Percentiles rank a stretch among this genome's conserved stretches.
Evolutionary conservation across 2,329 filamentous ascomycete species (phyloP).

Genomic region (Microdochium bolleyi): DNA sequence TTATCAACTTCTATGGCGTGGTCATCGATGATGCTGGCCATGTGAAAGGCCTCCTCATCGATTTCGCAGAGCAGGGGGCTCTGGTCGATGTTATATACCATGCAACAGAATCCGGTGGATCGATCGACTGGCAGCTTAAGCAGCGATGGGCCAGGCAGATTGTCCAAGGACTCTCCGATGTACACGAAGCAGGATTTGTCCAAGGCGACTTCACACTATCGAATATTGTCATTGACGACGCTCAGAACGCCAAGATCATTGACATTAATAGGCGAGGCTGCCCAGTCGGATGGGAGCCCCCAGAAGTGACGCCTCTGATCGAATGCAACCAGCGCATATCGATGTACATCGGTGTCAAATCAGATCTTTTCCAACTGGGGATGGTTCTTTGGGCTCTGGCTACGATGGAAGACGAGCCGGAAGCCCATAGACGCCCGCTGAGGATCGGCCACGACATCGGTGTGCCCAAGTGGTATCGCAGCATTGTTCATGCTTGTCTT

Average conservation of each 20-base stretch:
- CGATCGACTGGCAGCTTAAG: slow-evolving; percentile 60
- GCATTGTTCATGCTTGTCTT: slow-evolving; percentile 70
- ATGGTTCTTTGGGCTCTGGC: slow-evolving; percentile 96
- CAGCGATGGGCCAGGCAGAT: slow-evolving; percentile 90
- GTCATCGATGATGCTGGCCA: slow-evolving; percentile 66
- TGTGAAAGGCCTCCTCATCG: slow-evolving; percentile 85
- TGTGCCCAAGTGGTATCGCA: slow-evolving; percentile 72
- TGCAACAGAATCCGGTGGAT: slow-evolving; percentile 46
- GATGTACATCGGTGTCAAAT: slow-evolving; percentile 98
- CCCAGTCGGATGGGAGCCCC: slow-evolving; percentile 94
- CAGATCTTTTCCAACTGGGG: slow-evolving; percentile 88
- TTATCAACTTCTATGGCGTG: slow-evolving; percentile 81
- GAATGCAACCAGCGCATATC: slow-evolving; percentile 83
- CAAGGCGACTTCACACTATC: slow-evolving; percentile 96
- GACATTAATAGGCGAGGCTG: slow-evolving; percentile 98
- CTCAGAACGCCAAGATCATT: slow-evolving; percentile 89
- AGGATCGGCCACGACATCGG: slow-evolving; percentile 47
- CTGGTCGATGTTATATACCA: slow-evolving; percentile 90
- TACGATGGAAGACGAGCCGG: slow-evolving; percentile 82
- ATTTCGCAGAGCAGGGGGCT: slow-evolving; percentile 77
- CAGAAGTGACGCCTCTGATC: slow-evolving; percentile 79
- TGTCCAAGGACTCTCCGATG: slow-evolving; percentile 78
- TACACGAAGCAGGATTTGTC: slow-evolving; percentile 93
- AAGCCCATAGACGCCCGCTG: slow-evolving; percentile 66
- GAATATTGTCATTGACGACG: slow-evolving; percentile 86